Evolutionary conservation across 768 basidiomycete genomes (phyloP).

Genomic region (Russula sp.): DNA sequence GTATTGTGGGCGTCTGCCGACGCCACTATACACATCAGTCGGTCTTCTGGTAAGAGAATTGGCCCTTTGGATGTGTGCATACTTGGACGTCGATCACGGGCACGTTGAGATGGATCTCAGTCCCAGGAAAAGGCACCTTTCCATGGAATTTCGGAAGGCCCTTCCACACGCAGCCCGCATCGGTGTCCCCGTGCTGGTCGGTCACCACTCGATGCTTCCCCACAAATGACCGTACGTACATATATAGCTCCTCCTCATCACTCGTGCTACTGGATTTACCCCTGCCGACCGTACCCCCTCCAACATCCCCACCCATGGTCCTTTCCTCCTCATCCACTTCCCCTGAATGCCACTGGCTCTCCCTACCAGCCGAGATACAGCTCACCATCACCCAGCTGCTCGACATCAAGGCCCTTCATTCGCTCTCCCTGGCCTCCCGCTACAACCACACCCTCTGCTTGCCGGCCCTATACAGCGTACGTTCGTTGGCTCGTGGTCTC

Average conservation of each 20-base stretch:
- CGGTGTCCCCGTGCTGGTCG: constrained; percentile 17
- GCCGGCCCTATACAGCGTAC: constrained; percentile 16
- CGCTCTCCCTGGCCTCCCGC: constrained; percentile 11
- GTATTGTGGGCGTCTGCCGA: neutral
- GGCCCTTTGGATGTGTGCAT: neutral
- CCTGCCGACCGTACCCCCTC: neutral
- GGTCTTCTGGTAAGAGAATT: neutral
- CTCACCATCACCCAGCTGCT: constrained; percentile 17
- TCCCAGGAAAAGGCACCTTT: constrained; percentile 7
- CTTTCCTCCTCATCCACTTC: neutral
- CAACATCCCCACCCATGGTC: neutral
- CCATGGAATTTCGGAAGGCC: constrained; percentile 13
- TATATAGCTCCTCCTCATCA: neutral
- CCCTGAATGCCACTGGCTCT: neutral
- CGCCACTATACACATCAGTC: neutral
- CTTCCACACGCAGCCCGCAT: neutral
- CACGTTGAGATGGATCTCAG: constrained; percentile 10
- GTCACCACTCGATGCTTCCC: constrained; percentile 8
- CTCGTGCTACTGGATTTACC: neutral
- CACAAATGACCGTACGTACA: constrained; percentile 3
- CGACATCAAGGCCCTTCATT: constrained; percentile 14
- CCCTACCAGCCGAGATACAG: constrained; percentile 20
- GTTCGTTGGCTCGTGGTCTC: neutral
- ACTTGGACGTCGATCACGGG: constrained; percentile 13
- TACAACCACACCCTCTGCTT: constrained; percentile 9